phyloP scores from a whole-genome alignment of 306 rosid genomes.

The Dalbergia oliveri region DNA sequence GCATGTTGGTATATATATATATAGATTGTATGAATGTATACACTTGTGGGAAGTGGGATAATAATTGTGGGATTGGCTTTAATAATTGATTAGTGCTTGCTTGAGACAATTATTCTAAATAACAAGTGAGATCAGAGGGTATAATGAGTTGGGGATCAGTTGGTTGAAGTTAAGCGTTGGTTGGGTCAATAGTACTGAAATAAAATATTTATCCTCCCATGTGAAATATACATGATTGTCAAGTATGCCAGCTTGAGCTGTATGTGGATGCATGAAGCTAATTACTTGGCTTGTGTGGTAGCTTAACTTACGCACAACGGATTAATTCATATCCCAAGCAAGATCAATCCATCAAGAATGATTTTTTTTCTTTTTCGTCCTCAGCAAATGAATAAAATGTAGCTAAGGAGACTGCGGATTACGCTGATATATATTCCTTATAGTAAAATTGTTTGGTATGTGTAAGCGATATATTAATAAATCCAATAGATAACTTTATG shows the following conservation, averaged over 20 bases:
- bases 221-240: constrained; percentile 35
- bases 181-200: not conserved
- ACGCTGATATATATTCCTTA: not conserved
- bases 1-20: not conserved
- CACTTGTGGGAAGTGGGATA: not conserved
- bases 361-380: not conserved
- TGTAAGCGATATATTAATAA: too few species aligned
- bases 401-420: not conserved
- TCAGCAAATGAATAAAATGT: not conserved
- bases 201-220: constrained; percentile 32
- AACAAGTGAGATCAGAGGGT: not conserved
- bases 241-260: constrained; percentile 23
- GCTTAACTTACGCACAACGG: not conserved
- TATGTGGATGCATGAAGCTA: not conserved
- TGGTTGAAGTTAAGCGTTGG: not conserved
- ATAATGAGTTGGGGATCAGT: not conserved
- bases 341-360: not conserved
- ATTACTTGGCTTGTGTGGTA: not conserved
- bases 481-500: not conserved
- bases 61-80: not conserved
- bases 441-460: too few species aligned
- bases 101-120: constrained; percentile 29
- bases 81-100: not conserved
- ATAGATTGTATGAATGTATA: constrained; percentile 8
- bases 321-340: not conserved